These are phyloP conservation scores for Entomortierella chlamydospora DNA, from an alignment of 192 early-diverging fungal species.

Conservation along the genomic window DNA sequence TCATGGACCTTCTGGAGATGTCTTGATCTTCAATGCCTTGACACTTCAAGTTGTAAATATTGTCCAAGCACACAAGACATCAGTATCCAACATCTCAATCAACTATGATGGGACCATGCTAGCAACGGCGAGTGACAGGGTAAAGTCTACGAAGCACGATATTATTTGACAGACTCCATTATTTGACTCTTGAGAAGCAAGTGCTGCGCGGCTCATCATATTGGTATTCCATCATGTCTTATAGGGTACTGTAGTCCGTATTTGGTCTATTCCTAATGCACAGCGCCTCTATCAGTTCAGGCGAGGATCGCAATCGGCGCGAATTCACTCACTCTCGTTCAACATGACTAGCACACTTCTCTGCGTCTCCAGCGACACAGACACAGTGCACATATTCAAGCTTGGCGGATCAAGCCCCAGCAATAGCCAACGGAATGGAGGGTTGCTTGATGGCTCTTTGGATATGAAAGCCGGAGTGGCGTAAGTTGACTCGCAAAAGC, in stretches of 20 bases:
- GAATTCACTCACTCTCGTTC: constrained; percentile 94
- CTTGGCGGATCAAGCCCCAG: constrained; percentile 33
- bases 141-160: constrained; percentile 31
- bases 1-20: constrained; percentile 75
- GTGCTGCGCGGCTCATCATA: too few relatives aligned
- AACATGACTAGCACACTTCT: constrained; percentile 76
- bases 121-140: constrained; percentile 97
- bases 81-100: constrained; percentile 87
- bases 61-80: constrained; percentile 95
- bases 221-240: not conserved
- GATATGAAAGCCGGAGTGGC: constrained; percentile 32
- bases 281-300: constrained; percentile 93
- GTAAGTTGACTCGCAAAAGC: constrained; percentile 14
- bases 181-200: too few relatives aligned
- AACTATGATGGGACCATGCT: constrained; percentile 93
- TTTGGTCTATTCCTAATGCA: constrained; percentile 89
- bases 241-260: constrained; percentile 94
- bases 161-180: not conserved
- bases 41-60: constrained; percentile 91
- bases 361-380: constrained; percentile 89
- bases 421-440: constrained; percentile 23
- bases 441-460: constrained; percentile 9
- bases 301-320: constrained; percentile 90
- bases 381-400: constrained; percentile 97
- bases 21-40: constrained; percentile 94